Evolutionary conservation across 768 basidiomycete species (phyloP), one percentile per base, ranked within the genome.

Genomic region (Lepiota venenata): DNA sequence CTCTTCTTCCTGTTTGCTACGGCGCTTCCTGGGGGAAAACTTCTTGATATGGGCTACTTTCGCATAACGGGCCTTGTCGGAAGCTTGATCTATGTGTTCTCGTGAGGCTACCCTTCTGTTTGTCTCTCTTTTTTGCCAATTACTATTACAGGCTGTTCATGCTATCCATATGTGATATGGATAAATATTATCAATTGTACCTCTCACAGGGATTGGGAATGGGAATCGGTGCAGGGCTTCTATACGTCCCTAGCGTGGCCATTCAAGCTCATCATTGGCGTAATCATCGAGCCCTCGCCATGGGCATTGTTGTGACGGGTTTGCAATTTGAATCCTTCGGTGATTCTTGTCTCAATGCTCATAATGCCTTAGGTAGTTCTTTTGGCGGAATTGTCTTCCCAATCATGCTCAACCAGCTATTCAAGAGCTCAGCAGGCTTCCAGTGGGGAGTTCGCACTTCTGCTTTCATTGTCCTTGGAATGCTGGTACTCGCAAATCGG

Each of bases 161-260:
- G 53, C n/a, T 55, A 16, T 55, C 53, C 10, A 14, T 55, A 36
- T 47, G 42, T n/a, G 20, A 55, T 12, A 44, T 46, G 11, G 44
- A 55, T 21, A 43, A 55, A 22, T 55, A 18, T 16, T 55, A 47
- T 2, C 66, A 75, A 63, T 59, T 74, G 12, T 76, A 77, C 60
- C 67, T 81, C n/a, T 56, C 72, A 0, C 77, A 81, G 61, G 78
- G 74, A 12, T 52, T 79, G 7, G 76, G 74, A 2, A 65, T 74
- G 43, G 79, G 79, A 1, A 61, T 78, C 9, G 71, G 71, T 16
- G 61, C 67, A 7, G 79, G 78, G 0, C 50, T 77, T 15, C 59
- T 74, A 8, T 77, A 71, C 53, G 58, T 75, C 11, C 79, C 79
- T 2, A 65, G 67, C n/a, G 59, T n/a, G n/a, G n/a, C n/a, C n/a